These are phyloP conservation scores for Phaffomyces thermotolerans DNA, from an alignment of 805 yeast genomes.

Conservation along the genomic window DNA sequence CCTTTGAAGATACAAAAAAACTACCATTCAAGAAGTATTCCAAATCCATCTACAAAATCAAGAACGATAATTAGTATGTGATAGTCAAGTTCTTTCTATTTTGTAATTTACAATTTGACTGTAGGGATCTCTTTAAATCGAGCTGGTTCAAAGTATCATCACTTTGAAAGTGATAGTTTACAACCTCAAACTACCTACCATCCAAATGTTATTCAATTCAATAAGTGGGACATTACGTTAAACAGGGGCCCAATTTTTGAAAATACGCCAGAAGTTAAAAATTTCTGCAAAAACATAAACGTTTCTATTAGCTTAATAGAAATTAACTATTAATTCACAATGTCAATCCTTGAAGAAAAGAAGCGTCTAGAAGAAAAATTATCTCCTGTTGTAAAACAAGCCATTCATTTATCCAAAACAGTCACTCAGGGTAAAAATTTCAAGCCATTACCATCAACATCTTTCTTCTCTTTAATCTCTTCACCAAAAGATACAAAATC, in stretches of 20 bases:
- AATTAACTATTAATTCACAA: not conserved
- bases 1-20: slow-evolving; percentile 26
- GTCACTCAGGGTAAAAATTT: slow-evolving; percentile 25
- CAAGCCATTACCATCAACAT: slow-evolving; percentile 45
- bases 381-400: slow-evolving; percentile 26
- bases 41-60: slow-evolving; percentile 4
- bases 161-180: too few species aligned
- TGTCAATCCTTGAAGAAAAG: slow-evolving; percentile 12
- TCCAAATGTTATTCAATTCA: too few species aligned
- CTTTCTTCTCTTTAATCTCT: slow-evolving; percentile 40
- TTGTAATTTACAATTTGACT: too few species aligned
- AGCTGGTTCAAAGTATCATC: too few species aligned
- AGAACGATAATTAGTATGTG: not conserved
- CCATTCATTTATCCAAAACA: slow-evolving; percentile 33
- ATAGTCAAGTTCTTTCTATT: too few species aligned
- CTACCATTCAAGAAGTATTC: slow-evolving; percentile 2
- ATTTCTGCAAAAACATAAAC: too few species aligned
- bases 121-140: too few species aligned
- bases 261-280: too few species aligned
- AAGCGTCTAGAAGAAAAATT: slow-evolving; percentile 15
- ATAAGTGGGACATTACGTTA: too few species aligned
- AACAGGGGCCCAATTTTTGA: too few species aligned
- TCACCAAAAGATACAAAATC: slow-evolving; percentile 18
- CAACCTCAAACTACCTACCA: too few species aligned
- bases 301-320: not conserved